A percentile compares a stretch with the other conserved stretches of the same genome.
Conservation (phyloP, 225 moss, liverwort and hornwort species). For the Straminergon stramineum region DNA sequence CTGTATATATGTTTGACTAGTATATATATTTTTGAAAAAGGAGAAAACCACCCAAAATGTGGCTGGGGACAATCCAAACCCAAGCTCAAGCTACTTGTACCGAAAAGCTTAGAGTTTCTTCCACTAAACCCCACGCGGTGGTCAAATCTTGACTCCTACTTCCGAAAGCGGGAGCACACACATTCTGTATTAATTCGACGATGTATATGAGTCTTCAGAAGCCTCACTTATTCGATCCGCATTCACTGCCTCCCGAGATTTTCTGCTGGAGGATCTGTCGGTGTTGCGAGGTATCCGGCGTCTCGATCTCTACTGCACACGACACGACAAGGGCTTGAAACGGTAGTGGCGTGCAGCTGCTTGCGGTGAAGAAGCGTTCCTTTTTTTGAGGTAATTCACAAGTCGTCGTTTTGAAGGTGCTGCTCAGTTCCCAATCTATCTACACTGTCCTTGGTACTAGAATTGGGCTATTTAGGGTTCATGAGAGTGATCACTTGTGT, state of each 20-base stretch:
- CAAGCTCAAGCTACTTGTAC: not conserved
- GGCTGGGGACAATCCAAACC: not conserved
- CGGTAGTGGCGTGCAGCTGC: accelerated
- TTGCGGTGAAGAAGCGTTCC: not conserved
- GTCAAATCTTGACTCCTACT: not conserved
- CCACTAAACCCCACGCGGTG: not conserved
- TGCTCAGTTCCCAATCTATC: not conserved
- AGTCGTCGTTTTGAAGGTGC: not conserved
- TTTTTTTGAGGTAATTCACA: not conserved
- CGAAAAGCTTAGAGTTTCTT: not conserved
- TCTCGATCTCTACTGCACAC: not conserved
- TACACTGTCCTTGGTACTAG: no score
- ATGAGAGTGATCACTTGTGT: not conserved
- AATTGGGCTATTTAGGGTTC: not conserved
- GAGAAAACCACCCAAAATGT: not conserved
- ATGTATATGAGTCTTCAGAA: not conserved
- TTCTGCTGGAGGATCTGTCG: not conserved
- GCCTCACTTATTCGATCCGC: not conserved
- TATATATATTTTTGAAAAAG: not conserved
- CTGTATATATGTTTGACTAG: no score
- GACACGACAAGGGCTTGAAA: not conserved
- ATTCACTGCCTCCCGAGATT: not conserved
- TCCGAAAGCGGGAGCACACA: not conserved
- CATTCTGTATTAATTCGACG: not conserved
- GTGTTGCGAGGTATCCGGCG: not conserved